Evolutionary conservation across 2,329 filamentous ascomycete species (phyloP), one percentile per base, ranked within the genome.

Genomic region (Bipolaris zeicola): DNA sequence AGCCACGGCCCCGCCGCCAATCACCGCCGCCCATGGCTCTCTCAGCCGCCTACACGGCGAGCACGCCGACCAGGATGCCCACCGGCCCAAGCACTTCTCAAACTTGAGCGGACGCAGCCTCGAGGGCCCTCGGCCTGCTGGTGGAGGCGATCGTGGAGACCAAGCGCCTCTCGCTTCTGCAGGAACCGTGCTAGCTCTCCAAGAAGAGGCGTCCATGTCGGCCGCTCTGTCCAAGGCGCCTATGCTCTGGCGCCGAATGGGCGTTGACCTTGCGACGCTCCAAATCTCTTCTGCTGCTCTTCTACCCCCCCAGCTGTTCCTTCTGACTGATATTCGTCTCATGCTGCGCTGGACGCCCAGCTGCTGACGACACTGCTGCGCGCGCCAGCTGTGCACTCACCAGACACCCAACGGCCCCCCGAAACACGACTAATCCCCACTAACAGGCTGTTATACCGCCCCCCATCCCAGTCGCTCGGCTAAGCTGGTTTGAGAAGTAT

Each of bases 401-500:
- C 47, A 50, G 39, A 50, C 52, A 50, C 52, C 43, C 52, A 46
- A 38, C 43, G 26, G 46, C 33, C 50, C 36, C 16, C 53, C 53
- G 53, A 52, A 56, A 56, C 53, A 56, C 48, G 38, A 14, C 53
- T 47, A 43, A 56, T 61, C 55, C 57, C 54, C 60, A 58, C 52
- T 51, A 52, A 26, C 47, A 22, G 16, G 26, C 55, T 55, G 46
- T 46, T 37, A 44, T 52, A 55, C 55, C 31, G 49, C 47, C 52
- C 55, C 39, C 52, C 55, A 68, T 64, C 63, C 66, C 39, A 45
- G 65, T 60, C 53, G 54, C 45, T 57, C 48, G 55, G 59, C 68
- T 71, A 72, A 64, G 61, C 67, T 70, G 59, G 62, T 66, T 69
- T 67, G 62, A 67, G 68, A 68, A 63, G 62, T 62, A 67, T 65